Evolutionary conservation across 345 rosid species (phyloP), one percentile per base, ranked within the genome.

Genomic region (Hirschfeldia incana): DNA sequence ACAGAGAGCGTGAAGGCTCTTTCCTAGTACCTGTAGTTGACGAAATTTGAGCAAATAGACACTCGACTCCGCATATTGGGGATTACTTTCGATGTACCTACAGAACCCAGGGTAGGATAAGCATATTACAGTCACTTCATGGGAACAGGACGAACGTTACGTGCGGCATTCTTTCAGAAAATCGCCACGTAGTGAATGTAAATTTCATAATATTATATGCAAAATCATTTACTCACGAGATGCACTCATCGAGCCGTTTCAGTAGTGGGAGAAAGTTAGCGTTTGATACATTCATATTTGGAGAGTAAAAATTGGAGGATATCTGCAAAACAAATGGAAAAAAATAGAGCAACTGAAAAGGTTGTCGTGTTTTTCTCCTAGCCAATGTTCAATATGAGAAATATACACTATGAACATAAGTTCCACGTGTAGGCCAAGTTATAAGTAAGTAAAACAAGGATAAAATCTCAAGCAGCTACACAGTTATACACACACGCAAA

Each of bases 21-120:
- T 26, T 58, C 13, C n/a, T 79, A 87, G 60, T 82, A 91, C 98
- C 98, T 94, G 98, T 73, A 94, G 97, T 81, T 94, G 98, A 44
- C 94, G 94, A 84, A 94, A 94, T 85, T 94, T 94, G 65, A 92
- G 92, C 85, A 94, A 85, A 88, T 92, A 94, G 75, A 92, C 92
- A 81, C 90, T 85, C 6, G 98, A 91, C 86, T 94, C 98, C 53
- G 97, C 98, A 85, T 91, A 94, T 69, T 94, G 98, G 16, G 90
- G 97, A 84, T 92, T 94, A 79, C 83, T 85, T 81, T 92, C 97
- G 46, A 92, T 89, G 75, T 94, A 94, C 82, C 98, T 94, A 69
- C 36, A 76, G 29, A 44, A 26, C 27, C 27, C 74, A 27, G 21
- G 65, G 61, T 82, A 37, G 57, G 33, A 78, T 36, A 65, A 51